Conservation (phyloP, 352 stramenopile genomes). For the Peronospora belbahrii region DNA sequence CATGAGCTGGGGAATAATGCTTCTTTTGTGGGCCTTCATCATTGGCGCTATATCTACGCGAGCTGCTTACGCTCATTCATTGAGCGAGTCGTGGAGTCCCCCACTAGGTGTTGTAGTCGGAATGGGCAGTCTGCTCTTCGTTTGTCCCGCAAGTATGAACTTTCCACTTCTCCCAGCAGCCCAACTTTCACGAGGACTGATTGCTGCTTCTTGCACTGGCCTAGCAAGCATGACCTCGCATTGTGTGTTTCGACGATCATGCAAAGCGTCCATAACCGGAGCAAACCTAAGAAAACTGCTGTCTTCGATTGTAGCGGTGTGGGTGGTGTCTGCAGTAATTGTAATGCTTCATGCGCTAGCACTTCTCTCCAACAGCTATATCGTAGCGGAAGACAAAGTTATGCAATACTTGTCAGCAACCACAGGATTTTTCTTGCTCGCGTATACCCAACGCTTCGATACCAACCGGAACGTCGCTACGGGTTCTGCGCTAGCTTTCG, state of each 20-base stretch:
- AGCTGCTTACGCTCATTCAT: neutral
- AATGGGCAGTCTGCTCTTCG: conserved; percentile 11
- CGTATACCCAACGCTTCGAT: conserved; percentile 15
- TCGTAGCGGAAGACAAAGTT: conserved; percentile 63
- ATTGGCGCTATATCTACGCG: conserved; percentile 8
- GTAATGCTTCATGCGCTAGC: conserved; percentile 56
- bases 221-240: conserved; percentile 17
- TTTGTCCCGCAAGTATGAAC: conserved; percentile 17
- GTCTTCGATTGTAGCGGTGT: conserved; percentile 9
- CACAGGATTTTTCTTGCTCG: conserved; percentile 40
- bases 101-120: conserved; percentile 2
- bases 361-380: conserved; percentile 82
- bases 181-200: conserved; percentile 21
- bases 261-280: neutral
- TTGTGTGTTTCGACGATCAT: conserved; percentile 1
- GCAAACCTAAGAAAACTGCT: neutral
- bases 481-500: conserved; percentile 31
- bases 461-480: conserved; percentile 5
- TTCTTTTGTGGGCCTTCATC: conserved; percentile 40
- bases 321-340: conserved; percentile 29
- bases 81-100: conserved; percentile 3
- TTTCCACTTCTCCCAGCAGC: conserved; percentile 26
- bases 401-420: conserved; percentile 64
- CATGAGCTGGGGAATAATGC: conserved; percentile 59
- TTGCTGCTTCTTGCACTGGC: conserved; percentile 15